Percentiles rank a stretch among this genome's conserved stretches.
These are phyloP conservation scores for Rhypophila decipiens DNA, from an alignment of 495 filamentous ascomycete genomes.

Conservation along the genomic window DNA sequence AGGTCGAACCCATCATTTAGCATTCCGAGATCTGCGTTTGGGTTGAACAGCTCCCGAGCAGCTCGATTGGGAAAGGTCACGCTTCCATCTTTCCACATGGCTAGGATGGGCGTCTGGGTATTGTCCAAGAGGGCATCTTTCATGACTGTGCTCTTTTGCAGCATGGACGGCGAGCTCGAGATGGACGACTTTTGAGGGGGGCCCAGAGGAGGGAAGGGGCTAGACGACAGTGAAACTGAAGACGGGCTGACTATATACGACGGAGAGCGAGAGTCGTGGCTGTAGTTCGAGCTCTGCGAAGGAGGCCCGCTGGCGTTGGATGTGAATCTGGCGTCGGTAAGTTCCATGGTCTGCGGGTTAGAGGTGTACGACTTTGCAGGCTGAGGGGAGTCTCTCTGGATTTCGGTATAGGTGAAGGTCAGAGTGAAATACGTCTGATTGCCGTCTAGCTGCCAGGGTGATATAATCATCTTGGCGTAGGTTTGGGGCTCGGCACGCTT, in stretches of 20 bases:
- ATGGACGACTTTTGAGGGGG: slow-evolving; percentile 45
- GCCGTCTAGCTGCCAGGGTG: slow-evolving; percentile 54
- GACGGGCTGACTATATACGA: slow-evolving; percentile 34
- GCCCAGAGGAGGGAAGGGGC: slow-evolving; percentile 52
- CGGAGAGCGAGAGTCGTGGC: slow-evolving; percentile 28
- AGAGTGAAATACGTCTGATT: slow-evolving; percentile 54
- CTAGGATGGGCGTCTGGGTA: slow-evolving; percentile 59
- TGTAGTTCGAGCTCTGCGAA: slow-evolving; percentile 38
- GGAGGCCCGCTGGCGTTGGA: slow-evolving; percentile 31
- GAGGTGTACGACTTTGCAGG: slow-evolving; percentile 20
- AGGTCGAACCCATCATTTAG: slow-evolving; percentile 46
- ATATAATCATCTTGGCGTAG: slow-evolving; percentile 61
- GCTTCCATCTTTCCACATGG: slow-evolving; percentile 66
- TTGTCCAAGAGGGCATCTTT: slow-evolving; percentile 66
- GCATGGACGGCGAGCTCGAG: slow-evolving; percentile 47
- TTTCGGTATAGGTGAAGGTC: slow-evolving; percentile 53
- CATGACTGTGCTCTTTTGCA: slow-evolving; percentile 60
- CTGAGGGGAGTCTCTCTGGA: slow-evolving; percentile 15
- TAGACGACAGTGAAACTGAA: slow-evolving; percentile 34
- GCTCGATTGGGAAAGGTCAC: slow-evolving; percentile 60
- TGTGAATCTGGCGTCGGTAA: slow-evolving; percentile 28
- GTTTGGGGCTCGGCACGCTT: slow-evolving; percentile 34
- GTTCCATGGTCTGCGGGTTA: slow-evolving; percentile 26
- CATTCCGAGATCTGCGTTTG: slow-evolving; percentile 31
- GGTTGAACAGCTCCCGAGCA: slow-evolving; percentile 44